Base-by-base conservation (phyloP, 768 basidiomycete species). In the Leccinum imitatum region DNA sequence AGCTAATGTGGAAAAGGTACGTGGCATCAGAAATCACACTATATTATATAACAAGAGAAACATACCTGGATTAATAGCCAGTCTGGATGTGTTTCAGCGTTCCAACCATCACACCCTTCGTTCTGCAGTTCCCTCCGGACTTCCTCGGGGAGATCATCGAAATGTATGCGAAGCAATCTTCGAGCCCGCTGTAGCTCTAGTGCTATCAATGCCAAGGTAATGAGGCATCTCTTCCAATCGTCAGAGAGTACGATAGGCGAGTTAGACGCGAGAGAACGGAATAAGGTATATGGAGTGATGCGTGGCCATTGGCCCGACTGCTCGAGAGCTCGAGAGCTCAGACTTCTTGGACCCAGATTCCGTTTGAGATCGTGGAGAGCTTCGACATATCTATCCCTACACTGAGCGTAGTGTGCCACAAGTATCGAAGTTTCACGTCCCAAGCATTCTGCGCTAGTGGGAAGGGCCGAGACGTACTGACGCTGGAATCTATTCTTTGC, bases 51-150 rank as follows among this genome's bases (percentile, higher is more conserved):
- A 56, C 15, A 2, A 11, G 4, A 46, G n/a, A 53, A 33, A 33
- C 56, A 23, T 25, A 80, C 78, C 71, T 82, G 81, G n/a, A 83
- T 71, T 11, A 82, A 61, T 0, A 80, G 62, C 81, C 79, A 83
- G 51, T 79, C 79, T 2, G 66, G 51, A 23, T 65, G 53, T 19
- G 27, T 6, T 9, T 63, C 54, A 3, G 67, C 54, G 9, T 60
- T 31, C 68, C 66, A 63, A 17, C 64, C 66, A 44, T 59, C 53
- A 31, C 64, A 67, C 2, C 66, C 66, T 17, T 59, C 58, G 17
- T 69, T 75, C 44, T 66, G 54, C 3, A 69, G 41, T 37, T 76
- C 73, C 46, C 33, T 70, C 31, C 52, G 63, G 14, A 77, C 68
- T 2, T 78, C 78, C 4, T 76, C 74, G 1, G 54, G 56, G 11